Conservation (phyloP, 225 moss, liverwort and hornwort species). For the Ulota crispa region DNA sequence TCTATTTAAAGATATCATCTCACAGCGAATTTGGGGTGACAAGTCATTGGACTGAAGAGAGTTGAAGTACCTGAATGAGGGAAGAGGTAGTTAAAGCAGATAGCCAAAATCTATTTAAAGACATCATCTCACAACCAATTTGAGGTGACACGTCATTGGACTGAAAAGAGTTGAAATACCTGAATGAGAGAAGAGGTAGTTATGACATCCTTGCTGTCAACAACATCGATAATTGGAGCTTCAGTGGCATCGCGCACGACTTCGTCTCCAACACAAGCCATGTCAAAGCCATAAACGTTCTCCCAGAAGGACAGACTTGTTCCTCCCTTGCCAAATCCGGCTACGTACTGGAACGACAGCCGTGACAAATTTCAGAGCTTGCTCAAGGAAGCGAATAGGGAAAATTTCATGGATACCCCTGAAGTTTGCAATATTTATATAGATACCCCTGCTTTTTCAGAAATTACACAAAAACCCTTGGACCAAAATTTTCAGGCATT, state of each 20-base stretch:
- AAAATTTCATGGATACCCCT: no score
- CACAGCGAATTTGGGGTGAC: neutral
- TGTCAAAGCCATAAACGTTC: constrained; percentile 74
- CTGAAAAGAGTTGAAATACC: constrained; percentile 36
- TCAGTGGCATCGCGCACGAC: constrained; percentile 72
- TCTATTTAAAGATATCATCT: no score
- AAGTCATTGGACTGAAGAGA: constrained; percentile 35
- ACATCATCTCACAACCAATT: neutral
- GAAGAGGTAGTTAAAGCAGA: constrained; percentile 53
- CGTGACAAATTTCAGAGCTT: neutral
- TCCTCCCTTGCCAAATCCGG: constrained; percentile 83
- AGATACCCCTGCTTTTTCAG: no score
- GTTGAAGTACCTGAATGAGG: constrained; percentile 45
- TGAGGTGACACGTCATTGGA: constrained; percentile 28
- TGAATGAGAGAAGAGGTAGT: constrained; percentile 64
- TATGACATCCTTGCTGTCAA: constrained; percentile 66
- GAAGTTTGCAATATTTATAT: no score
- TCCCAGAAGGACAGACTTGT: constrained; percentile 85
- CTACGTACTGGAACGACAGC: constrained; percentile 61
- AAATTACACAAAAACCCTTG: no score
- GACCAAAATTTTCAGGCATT: no score
- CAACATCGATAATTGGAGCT: constrained; percentile 71
- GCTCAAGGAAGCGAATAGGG: neutral
- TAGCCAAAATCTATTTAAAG: neutral
- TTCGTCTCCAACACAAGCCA: constrained; percentile 81